Base-by-base conservation (phyloP, 2,329 filamentous ascomycete species). In the Leptographium wingfieldii region DNA sequence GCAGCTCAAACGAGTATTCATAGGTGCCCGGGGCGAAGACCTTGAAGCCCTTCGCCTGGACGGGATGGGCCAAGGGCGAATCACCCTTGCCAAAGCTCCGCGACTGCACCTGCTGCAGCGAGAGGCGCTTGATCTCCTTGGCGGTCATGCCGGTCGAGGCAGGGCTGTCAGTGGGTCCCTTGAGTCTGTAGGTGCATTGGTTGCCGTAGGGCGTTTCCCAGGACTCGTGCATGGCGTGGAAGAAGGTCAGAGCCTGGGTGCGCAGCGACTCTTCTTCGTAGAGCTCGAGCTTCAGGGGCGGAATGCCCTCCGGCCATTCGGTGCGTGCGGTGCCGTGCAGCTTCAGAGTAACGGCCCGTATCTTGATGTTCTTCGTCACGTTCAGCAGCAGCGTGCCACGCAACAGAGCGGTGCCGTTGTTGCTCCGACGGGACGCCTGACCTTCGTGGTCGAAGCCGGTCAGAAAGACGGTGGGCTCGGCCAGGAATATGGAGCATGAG, bases 281-380 rank as follows among this genome's bases (percentile, higher is more conserved):
- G 58, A 90, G 84, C 49, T 95, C 88, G 1, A 86, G 80, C 71
- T 95, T 96, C 60, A 86, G 80, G 0, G 92, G 91, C 3, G 94
- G 92, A 35, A 97, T 94, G 57, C 91, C 90, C 75, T 97, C 94
- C 19, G 94, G 92, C 94, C 94, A 99, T 69, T 96, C 91, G 1
- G 94, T 97, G 64, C 87, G 83, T 3, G 91, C 90, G 69, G 85
- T 87, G 35, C 92, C 94, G 49, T 86, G 82, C 66, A 99, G 88
- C 67, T 89, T 92, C 58, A 99, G 77, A 6, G 88, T 91, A 29
- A 99, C 82, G 4, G 90, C 87, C 76, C 96, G 96, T 65, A 99
- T 85, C 73, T 99, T 99, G 55, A 91, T 84, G 65, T 89, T 88
- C 70, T 97, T 97, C 54, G 88, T 86, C 14, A 97, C 82, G 62